These are phyloP conservation scores for Stylosanthes scabra DNA, from an alignment of 331 rosid species.

Conservation along the genomic window DNA sequence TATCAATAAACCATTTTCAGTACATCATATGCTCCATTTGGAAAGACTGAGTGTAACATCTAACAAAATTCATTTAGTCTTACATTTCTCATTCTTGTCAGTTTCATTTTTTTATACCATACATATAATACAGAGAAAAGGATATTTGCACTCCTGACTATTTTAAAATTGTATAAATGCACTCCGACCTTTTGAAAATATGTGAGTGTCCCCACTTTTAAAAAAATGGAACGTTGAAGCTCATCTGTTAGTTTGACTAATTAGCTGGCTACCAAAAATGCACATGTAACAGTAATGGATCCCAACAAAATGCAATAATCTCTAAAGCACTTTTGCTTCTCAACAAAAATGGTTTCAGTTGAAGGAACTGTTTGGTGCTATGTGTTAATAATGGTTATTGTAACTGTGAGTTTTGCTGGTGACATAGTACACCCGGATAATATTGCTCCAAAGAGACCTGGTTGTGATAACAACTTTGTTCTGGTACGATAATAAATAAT, in stretches of 20 bases:
- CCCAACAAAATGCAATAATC: too few species aligned
- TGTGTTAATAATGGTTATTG: constrained; percentile 49
- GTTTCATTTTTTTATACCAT: constrained; percentile 39
- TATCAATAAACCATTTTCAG: constrained; percentile 7
- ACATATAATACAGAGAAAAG: constrained; percentile 59
- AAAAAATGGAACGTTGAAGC: too few species aligned
- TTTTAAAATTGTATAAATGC: too few species aligned
- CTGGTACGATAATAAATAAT: constrained; percentile 54
- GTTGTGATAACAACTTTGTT: constrained; percentile 91
- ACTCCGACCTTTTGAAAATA: too few species aligned
- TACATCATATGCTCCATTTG: constrained; percentile 30
- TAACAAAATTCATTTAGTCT: constrained; percentile 94
- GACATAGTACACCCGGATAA: constrained; percentile 87
- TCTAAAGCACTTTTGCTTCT: too few species aligned
- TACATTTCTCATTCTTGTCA: constrained; percentile 25
- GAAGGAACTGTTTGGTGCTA: constrained; percentile 35
- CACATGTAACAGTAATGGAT: too few species aligned
- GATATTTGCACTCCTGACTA: too few species aligned
- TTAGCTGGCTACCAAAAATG: too few species aligned
- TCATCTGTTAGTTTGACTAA: too few species aligned
- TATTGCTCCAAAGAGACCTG: constrained; percentile 80
- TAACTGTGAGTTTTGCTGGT: constrained; percentile 67
- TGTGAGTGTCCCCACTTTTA: too few species aligned
- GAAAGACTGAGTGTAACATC: constrained; percentile 64
- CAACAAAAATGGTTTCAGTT: constrained; percentile 53